Base-by-base conservation (phyloP, 129 eudicot genomes). In the Scalesia atractyloides region DNA sequence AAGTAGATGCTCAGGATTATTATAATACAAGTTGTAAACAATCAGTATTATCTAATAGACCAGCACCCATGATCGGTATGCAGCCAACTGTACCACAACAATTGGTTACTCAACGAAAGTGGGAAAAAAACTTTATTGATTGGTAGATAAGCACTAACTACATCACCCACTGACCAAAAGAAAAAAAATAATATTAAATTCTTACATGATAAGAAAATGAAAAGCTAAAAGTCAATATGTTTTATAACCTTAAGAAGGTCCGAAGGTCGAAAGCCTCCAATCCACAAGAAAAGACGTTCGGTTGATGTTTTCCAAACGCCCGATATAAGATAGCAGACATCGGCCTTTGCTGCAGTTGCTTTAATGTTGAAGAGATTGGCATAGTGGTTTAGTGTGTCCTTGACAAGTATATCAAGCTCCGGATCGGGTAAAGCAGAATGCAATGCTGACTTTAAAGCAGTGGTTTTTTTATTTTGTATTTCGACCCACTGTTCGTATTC, bases 191-290 rank as follows among this genome's bases (percentile, higher is more conserved):
- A 5, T 50, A n/a, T 50, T 50, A 50, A 15, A n/a, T 50, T 50
- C 56, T 20, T n/a, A 7, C 20, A 50, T 15, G 17, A 50, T 50
- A 12, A 50, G 56, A 50, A 50, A 15, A 9, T 5, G 44, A 3
- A 14, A 14, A 12, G 18, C 19, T 30, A 59, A 24, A 59, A 14
- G 16, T 59, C 11, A 9, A 30, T 1, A 5, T 50, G 19, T 50
- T 15, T 5, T 15, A 50, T 5, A 15, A 91, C 99, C 94, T 84
- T 88, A 61, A 95, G 83, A 73, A 95, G 82, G 58, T 91, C 99
- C 9, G 99, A 90, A 4, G 99, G 97, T 9, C 99, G 91, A 84
- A 90, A 95, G 54, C 99, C 99, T 33, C 99, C 96, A 44, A 95
- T 86, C 99, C 99, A 95, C 78, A 84, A 76, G 82, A 95, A 88